Evolutionary conservation across 2,329 filamentous ascomycete genomes (phyloP), one percentile per base, ranked within the genome.

Genomic region (Aspergillus proliferans): DNA sequence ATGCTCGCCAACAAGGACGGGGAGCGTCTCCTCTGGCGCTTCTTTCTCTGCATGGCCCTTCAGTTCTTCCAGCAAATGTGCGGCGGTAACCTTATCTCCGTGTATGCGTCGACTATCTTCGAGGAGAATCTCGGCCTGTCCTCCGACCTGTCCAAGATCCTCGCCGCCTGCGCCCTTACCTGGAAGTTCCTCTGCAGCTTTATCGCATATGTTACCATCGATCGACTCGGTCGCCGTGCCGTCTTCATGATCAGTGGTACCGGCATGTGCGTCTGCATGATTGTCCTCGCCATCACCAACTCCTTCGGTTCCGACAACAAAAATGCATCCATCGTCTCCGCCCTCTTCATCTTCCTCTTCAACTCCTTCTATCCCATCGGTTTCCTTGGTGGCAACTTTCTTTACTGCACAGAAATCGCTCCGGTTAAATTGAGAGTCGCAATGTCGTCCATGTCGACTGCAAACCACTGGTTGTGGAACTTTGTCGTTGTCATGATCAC

Each of bases 401-500:
- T 61, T 8, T 59, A 63, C 40, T 60, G 70, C 0, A 70, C 75
- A 19, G 76, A 76, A 49, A 64, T 75, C 52, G 75, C 74, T 50
- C 58, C 80, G 36, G 65, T 83, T 40, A 70, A 75, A 22, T 81
- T 80, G 38, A 74, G 80, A 48, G 79, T 76, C 14, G 71, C 73
- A 21, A 58, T 58, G 52, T 77, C 79, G n/a, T 77, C 80, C 42
- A 83, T 83, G 58, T 82, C 82, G 1, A 68, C 84, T 14, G 78
- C 77, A 2, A 84, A 81, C 0, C 76, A 81, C 63, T 81, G 78
- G 78, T 61, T 76, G 6, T 76, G 75, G 64, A 81, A 81, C 63
- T 84, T 84, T 63, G 69, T 84, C 54, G 79, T 85, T 26, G 82
- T 85, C 41, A 81, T 83, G 76, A 76, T 85, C 41, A 83, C 81